These are phyloP conservation scores for Metroxylon sagu DNA, from an alignment of 176 grass and related monocot genomes.

Conservation along the genomic window DNA sequence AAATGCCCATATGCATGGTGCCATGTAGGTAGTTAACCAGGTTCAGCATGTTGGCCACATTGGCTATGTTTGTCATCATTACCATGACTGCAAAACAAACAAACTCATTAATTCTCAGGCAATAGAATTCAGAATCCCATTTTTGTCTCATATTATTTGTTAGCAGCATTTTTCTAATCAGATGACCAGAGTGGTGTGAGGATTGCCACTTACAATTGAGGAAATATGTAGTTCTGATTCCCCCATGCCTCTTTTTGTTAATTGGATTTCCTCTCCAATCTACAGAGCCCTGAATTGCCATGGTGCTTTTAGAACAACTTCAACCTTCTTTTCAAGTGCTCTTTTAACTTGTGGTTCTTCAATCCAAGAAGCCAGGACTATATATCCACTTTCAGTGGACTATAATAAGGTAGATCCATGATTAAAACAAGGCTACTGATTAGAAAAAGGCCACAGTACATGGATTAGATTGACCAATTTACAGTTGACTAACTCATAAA, in stretches of 20 bases:
- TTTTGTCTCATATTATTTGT: neutral
- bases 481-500: no score
- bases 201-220: slow-evolving; percentile 36
- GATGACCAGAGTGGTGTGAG: neutral
- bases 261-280: slow-evolving; percentile 57
- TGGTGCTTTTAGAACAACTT: slow-evolving; percentile 14
- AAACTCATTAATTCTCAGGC: neutral
- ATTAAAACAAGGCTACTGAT: no score
- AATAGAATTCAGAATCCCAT: neutral
- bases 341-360: no score
- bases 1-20: slow-evolving; percentile 52
- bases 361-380: no score
- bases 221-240: slow-evolving; percentile 54
- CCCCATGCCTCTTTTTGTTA: slow-evolving; percentile 44
- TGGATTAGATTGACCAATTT: no score
- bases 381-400: no score
- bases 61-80: slow-evolving; percentile 18
- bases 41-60: slow-evolving; percentile 36
- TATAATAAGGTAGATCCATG: no score
- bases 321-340: no score
- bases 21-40: slow-evolving; percentile 42
- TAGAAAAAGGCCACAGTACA: no score
- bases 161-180: neutral
- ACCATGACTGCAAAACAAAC: slow-evolving; percentile 28
- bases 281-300: slow-evolving; percentile 33